phyloP scores from a whole-genome alignment of 176 grass and related monocot species.

The Aegilops bicornis region DNA sequence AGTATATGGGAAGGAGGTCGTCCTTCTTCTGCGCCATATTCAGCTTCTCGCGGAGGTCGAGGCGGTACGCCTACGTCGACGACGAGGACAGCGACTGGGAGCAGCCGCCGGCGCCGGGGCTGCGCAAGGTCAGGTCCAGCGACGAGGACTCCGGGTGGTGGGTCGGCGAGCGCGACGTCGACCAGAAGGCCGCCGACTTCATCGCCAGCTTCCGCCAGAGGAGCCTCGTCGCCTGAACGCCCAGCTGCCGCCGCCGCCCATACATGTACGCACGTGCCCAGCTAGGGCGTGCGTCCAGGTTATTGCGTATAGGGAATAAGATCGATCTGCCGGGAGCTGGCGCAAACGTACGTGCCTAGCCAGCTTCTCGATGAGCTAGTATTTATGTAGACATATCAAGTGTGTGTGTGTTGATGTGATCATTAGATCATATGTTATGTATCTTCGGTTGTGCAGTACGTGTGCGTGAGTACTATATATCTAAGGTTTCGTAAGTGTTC shows the following conservation, averaged over 20 bases:
- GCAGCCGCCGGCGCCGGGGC: slow-evolving; percentile 21
- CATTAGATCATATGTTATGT: background rate
- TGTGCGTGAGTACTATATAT: background rate
- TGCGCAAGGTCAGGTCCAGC: slow-evolving; percentile 60
- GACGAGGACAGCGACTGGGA: slow-evolving; percentile 41
- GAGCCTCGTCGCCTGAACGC: slow-evolving; percentile 31
- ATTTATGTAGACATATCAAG: slow-evolving; percentile 2
- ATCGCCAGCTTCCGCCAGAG: slow-evolving; percentile 68
- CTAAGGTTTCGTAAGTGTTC: background rate
- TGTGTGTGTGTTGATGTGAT: background rate
- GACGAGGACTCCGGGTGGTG: slow-evolving; percentile 68
- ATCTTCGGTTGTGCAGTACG: background rate
- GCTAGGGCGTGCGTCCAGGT: background rate
- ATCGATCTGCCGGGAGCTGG: background rate
- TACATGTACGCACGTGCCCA: background rate
- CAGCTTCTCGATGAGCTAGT: background rate
- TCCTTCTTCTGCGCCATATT: slow-evolving; percentile 66
- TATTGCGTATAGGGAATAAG: background rate
- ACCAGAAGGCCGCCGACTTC: slow-evolving; percentile 73
- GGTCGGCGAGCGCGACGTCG: slow-evolving; percentile 67
- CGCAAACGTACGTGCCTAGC: background rate
- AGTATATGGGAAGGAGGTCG: slow-evolving; percentile 67
- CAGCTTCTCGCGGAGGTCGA: slow-evolving; percentile 67
- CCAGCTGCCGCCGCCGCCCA: background rate
- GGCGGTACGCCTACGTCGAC: slow-evolving; percentile 37